phyloP scores from a whole-genome alignment of 164 flowering plant genomes.

The Malania oleifera region DNA sequence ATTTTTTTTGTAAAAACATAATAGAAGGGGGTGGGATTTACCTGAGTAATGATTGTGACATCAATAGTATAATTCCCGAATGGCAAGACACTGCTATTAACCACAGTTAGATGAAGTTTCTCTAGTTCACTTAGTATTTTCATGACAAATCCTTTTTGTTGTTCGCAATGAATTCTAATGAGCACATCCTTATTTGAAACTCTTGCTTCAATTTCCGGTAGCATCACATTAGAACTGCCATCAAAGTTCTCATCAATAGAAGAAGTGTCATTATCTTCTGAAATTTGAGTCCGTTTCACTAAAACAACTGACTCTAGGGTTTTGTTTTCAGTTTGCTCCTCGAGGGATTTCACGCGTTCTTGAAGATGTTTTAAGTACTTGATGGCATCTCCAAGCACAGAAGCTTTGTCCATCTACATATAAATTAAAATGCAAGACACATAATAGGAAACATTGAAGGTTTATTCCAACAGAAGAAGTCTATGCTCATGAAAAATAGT shows the following conservation, averaged over 20 bases:
- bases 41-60: constrained; percentile 49
- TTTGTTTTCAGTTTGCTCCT: constrained; percentile 22
- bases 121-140: constrained; percentile 32
- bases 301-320: constrained; percentile 18
- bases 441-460: no score
- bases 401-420: constrained; percentile 37
- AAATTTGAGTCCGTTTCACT: constrained; percentile 22
- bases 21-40: constrained; percentile 15
- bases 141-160: constrained; percentile 21
- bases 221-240: constrained; percentile 5
- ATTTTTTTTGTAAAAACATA: no score
- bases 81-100: constrained; percentile 29
- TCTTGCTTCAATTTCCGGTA: constrained; percentile 55
- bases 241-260: constrained; percentile 23
- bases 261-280: constrained; percentile 21
- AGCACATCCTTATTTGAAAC: constrained; percentile 33
- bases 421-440: no score
- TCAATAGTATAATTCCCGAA: constrained; percentile 36
- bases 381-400: constrained; percentile 36
- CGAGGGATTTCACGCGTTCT: constrained; percentile 30
- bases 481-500: no score
- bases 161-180: constrained; percentile 41
- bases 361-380: constrained; percentile 35
- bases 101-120: constrained; percentile 31
- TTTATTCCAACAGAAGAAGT: no score